These are phyloP conservation scores for Pyricularia sp. DNA, from an alignment of 2,329 filamentous ascomycete species.

Conservation along the genomic window DNA sequence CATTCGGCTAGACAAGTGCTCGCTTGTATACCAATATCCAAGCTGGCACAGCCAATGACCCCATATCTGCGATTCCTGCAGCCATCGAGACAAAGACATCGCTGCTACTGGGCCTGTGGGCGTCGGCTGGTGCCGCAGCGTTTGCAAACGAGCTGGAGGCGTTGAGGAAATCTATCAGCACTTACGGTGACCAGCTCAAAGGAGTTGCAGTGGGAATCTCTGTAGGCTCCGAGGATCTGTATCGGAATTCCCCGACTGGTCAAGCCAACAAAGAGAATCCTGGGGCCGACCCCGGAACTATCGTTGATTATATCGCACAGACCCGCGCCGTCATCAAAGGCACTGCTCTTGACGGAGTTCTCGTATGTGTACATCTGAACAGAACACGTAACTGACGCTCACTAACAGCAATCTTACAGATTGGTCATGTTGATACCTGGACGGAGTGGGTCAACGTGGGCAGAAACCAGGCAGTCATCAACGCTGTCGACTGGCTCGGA, in stretches of 20 bases:
- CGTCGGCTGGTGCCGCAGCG: constrained; percentile 52
- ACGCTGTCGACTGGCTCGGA: constrained; percentile 68
- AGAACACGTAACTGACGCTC: not conserved
- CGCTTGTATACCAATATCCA: constrained; percentile 64
- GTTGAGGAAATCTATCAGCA: constrained; percentile 56
- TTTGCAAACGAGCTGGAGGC: constrained; percentile 69
- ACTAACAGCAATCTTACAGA: constrained; percentile 10
- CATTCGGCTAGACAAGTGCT: not conserved
- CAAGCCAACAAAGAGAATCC: constrained; percentile 50
- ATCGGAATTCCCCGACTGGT: constrained; percentile 66
- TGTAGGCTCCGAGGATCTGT: constrained; percentile 79
- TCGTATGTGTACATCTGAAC: constrained; percentile 13
- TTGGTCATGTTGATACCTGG: constrained; percentile 59
- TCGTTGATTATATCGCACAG: constrained; percentile 62
- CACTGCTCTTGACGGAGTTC: constrained; percentile 46
- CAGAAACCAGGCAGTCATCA: constrained; percentile 45
- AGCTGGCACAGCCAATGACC: constrained; percentile 51
- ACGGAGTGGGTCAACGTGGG: not conserved
- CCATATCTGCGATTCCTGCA: constrained; percentile 68
- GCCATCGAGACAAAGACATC: constrained; percentile 72
- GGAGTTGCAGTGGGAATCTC: constrained; percentile 71
- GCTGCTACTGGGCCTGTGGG: constrained; percentile 78
- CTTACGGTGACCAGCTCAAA: constrained; percentile 59
- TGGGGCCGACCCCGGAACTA: constrained; percentile 51
- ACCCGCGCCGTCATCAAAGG: constrained; percentile 54